phyloP scores from a whole-genome alignment of 2,329 filamentous ascomycete species.

The Nemania sp. region DNA sequence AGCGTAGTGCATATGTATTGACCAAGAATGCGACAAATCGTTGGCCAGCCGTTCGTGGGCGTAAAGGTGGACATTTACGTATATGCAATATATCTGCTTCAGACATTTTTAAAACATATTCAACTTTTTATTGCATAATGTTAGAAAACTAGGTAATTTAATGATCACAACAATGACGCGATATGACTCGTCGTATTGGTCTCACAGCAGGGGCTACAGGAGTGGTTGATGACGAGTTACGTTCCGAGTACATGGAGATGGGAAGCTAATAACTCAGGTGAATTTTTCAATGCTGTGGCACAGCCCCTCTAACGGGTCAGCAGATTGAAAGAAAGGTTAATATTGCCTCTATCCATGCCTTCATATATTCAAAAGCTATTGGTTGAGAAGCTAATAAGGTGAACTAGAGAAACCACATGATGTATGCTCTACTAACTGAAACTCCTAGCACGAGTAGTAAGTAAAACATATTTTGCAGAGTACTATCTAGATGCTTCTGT shows the following conservation, averaged over 20 bases:
- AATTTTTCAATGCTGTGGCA: not conserved
- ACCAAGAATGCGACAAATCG: too few relatives aligned
- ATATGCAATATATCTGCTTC: too few relatives aligned
- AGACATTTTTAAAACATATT: too few relatives aligned
- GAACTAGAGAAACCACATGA: not conserved
- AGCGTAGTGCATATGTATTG: too few relatives aligned
- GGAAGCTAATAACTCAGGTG: not conserved
- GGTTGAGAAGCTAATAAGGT: too few relatives aligned
- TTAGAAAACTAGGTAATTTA: too few relatives aligned
- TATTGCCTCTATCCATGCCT: not conserved
- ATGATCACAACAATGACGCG: not conserved
- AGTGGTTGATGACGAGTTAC: not conserved
- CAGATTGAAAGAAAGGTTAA: not conserved
- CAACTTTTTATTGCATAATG: too few relatives aligned
- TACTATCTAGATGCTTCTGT: not conserved
- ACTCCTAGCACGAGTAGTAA: too few relatives aligned
- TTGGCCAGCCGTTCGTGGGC: too few relatives aligned
- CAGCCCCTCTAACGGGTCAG: not conserved
- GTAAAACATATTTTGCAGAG: not conserved
- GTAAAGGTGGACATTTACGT: too few relatives aligned
- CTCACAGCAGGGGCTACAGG: not conserved
- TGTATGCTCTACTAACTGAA: too few relatives aligned
- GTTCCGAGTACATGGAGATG: not conserved
- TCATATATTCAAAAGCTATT: too few relatives aligned
- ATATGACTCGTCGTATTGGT: not conserved